Evolutionary conservation across 225 moss, liverwort and hornwort genomes (phyloP).

Genomic region (Bryoerythrophyllum caledonicum): DNA sequence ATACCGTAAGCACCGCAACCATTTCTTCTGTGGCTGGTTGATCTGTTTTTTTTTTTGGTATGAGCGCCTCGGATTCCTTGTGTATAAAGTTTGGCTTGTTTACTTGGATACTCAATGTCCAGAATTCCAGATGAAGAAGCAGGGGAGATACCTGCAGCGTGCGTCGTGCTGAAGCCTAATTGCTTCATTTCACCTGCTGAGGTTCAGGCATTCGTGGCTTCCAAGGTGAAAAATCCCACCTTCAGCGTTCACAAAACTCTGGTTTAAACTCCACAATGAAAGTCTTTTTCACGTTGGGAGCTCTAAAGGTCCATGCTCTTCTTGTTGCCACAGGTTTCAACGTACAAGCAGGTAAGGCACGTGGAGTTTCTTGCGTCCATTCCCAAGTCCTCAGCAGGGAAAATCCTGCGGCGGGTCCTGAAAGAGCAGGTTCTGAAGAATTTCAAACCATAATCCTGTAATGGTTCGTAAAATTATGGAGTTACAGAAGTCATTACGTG

Average conservation of each 20-base stretch:
- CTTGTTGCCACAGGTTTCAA: conserved; percentile 59
- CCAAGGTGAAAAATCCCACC: conserved; percentile 43
- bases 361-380: conserved; percentile 67
- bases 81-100: too few species aligned
- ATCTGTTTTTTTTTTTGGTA: neutral
- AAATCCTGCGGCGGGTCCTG: conserved; percentile 78
- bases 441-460: neutral
- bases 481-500: too few species aligned
- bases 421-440: conserved; percentile 49
- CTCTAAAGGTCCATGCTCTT: neutral
- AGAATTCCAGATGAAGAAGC: conserved; percentile 87
- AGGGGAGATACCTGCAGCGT: conserved; percentile 88
- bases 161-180: conserved; percentile 66
- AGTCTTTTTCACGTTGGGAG: neutral
- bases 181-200: conserved; percentile 51
- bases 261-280: too few species aligned
- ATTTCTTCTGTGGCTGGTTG: neutral
- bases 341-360: conserved; percentile 81
- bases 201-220: conserved; percentile 64
- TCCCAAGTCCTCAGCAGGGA: conserved; percentile 83
- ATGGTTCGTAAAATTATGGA: neutral
- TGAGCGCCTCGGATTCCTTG: too few species aligned
- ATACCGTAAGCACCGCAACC: conserved; percentile 59
- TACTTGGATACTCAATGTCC: neutral
- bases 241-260: neutral